Evolutionary conservation across 805 yeast genomes (phyloP).

Genomic region (Yamadazyma tumulicola): DNA sequence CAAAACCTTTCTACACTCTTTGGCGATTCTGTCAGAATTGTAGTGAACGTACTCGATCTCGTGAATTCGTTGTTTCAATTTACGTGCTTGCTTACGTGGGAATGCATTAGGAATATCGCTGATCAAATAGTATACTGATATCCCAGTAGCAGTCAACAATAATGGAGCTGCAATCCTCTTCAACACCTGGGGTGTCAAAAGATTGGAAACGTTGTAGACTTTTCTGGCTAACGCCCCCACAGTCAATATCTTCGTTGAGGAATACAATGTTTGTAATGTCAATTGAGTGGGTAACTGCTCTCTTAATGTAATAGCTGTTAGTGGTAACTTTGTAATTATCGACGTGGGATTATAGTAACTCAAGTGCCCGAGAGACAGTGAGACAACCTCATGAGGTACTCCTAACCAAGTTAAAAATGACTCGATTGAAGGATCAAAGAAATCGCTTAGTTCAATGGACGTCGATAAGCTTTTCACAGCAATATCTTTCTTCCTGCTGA

Average conservation of each 20-base stretch:
- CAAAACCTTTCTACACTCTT: slow-evolving; percentile 79
- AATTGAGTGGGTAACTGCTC: slow-evolving; percentile 33
- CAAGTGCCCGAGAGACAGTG: slow-evolving; percentile 25
- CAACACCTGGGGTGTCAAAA: slow-evolving; percentile 36
- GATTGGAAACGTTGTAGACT: slow-evolving; percentile 30
- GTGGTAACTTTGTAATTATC: slow-evolving; percentile 26
- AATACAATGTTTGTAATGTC: slow-evolving; percentile 38
- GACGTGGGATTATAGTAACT: slow-evolving; percentile 30
- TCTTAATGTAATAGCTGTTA: slow-evolving; percentile 28
- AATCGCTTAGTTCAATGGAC: slow-evolving; percentile 64
- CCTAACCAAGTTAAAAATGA: slow-evolving; percentile 50
- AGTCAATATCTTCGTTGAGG: slow-evolving; percentile 37
- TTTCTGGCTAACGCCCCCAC: slow-evolving; percentile 41
- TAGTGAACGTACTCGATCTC: slow-evolving; percentile 72
- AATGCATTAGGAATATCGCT: slow-evolving; percentile 86
- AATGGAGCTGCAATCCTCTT: slow-evolving; percentile 54
- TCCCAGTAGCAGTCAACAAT: slow-evolving; percentile 45
- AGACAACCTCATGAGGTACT: slow-evolving; percentile 27
- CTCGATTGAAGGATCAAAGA: slow-evolving; percentile 72
- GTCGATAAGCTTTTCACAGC: slow-evolving; percentile 56
- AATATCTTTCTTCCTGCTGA: slow-evolving; percentile 66
- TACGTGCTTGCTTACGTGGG: slow-evolving; percentile 76
- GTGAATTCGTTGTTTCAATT: slow-evolving; percentile 59
- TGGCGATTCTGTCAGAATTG: slow-evolving; percentile 74
- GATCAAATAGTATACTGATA: slow-evolving; percentile 60